A percentile compares a stretch with the other conserved stretches of the same genome.
These are phyloP conservation scores for Lipomyces oligophaga DNA, from an alignment of 805 yeast species.

Conservation along the genomic window DNA sequence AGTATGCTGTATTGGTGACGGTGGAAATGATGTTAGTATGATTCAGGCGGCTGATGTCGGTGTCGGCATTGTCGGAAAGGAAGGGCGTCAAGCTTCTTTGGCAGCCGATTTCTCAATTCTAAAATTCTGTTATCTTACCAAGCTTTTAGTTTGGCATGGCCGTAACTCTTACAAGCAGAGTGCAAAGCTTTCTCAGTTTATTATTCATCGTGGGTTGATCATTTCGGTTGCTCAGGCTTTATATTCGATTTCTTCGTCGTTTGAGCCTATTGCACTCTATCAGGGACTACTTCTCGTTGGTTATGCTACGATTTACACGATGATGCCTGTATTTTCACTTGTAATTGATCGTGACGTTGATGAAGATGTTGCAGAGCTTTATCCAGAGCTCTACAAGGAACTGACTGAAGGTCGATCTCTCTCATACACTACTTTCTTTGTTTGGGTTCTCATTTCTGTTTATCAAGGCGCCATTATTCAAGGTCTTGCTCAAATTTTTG, in stretches of 20 bases:
- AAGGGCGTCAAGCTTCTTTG: constrained; percentile 93
- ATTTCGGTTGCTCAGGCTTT: constrained; percentile 95
- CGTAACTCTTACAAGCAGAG: constrained; percentile 94
- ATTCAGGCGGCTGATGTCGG: constrained; percentile 99
- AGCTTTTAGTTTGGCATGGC: constrained; percentile 93
- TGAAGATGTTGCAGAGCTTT: constrained; percentile 79
- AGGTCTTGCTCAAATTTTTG: constrained; percentile 70
- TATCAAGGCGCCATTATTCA: constrained; percentile 86
- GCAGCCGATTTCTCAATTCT: constrained; percentile 96
- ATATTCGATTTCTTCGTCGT: constrained; percentile 76
- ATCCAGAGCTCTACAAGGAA: constrained; percentile 94
- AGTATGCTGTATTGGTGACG: constrained; percentile 98
- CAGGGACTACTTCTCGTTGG: constrained; percentile 99
- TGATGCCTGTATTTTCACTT: constrained; percentile 95
- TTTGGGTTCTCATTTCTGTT: constrained; percentile 86
- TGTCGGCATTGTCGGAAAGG: constrained; percentile 98
- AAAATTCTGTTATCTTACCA: constrained; percentile 84
- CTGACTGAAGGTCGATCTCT: constrained; percentile 82
- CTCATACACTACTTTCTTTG: constrained; percentile 80
- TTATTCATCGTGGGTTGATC: constrained; percentile 91
- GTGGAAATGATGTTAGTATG: constrained; percentile 99
- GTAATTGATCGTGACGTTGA: constrained; percentile 89
- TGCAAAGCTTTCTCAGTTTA: constrained; percentile 91
- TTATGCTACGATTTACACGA: constrained; percentile 92
- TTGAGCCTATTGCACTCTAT: constrained; percentile 90